These are phyloP conservation scores for Reticulascus tulasneorum DNA, from an alignment of 2,329 filamentous ascomycete species.

Conservation along the genomic window DNA sequence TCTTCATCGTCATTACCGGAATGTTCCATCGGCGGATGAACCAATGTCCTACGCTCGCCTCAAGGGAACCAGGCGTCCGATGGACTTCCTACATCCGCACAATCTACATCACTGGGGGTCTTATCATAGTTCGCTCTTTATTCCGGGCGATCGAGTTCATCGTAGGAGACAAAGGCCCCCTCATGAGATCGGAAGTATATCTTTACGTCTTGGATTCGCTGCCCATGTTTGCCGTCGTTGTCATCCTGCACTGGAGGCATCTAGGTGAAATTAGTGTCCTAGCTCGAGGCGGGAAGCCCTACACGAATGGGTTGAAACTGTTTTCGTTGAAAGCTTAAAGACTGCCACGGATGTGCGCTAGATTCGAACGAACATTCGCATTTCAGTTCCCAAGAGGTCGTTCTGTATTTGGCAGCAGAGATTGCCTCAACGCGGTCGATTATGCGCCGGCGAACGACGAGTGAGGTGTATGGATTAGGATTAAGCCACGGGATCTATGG, in stretches of 20 bases:
- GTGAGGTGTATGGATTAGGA: too few relatives aligned
- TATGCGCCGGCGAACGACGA: too few relatives aligned
- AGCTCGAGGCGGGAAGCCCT: slow-evolving; percentile 9
- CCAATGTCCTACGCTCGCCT: slow-evolving; percentile 14
- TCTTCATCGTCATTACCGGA: slow-evolving; percentile 47
- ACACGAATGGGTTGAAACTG: too few relatives aligned
- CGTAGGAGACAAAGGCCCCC: slow-evolving; percentile 37
- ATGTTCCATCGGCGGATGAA: slow-evolving; percentile 42
- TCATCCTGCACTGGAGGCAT: slow-evolving; percentile 33
- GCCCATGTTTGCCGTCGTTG: slow-evolving; percentile 48
- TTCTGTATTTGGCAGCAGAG: too few relatives aligned
- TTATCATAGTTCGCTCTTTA: slow-evolving; percentile 52
- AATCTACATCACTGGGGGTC: slow-evolving; percentile 45
- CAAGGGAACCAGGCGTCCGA: slow-evolving; percentile 18
- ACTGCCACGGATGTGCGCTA: too few relatives aligned
- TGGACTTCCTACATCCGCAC: slow-evolving; percentile 35
- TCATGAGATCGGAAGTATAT: slow-evolving; percentile 53
- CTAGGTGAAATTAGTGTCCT: too few relatives aligned
- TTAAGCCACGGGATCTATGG: too few relatives aligned
- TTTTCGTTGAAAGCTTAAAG: too few relatives aligned
- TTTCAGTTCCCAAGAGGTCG: too few relatives aligned
- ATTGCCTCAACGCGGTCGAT: too few relatives aligned
- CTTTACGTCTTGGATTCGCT: slow-evolving; percentile 55
- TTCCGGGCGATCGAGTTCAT: slow-evolving; percentile 58
- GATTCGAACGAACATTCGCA: too few relatives aligned